phyloP scores from a whole-genome alignment of 768 basidiomycete species.

The Pleurotus sapidus region DNA sequence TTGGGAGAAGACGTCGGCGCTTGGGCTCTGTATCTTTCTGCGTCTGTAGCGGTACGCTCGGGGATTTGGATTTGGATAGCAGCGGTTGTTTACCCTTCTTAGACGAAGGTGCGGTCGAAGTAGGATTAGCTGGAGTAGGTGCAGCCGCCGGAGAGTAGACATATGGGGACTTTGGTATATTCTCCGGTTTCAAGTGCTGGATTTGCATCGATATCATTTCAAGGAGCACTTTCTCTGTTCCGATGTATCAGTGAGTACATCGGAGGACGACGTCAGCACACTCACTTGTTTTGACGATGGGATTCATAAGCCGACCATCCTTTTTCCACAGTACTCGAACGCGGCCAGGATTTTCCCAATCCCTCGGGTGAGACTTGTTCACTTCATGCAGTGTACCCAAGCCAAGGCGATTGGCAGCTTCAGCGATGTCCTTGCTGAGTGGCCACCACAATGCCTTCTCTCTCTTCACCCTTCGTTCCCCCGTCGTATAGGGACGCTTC shows the following conservation, averaged over 20 bases:
- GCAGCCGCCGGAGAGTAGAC: slow-evolving; percentile 27
- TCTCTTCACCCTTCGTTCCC: slow-evolving; percentile 78
- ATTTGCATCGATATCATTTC: slow-evolving; percentile 74
- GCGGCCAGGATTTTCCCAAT: slow-evolving; percentile 98
- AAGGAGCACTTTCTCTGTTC: slow-evolving; percentile 73
- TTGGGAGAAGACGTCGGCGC: slow-evolving; percentile 50
- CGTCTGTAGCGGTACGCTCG: slow-evolving; percentile 22
- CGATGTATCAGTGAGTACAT: background rate
- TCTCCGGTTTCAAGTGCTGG: slow-evolving; percentile 70
- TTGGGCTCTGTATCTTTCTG: slow-evolving; percentile 22
- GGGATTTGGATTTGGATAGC: slow-evolving; percentile 41
- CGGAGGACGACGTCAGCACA: background rate
- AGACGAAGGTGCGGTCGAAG: slow-evolving; percentile 27
- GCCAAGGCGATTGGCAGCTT: slow-evolving; percentile 74
- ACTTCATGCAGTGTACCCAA: slow-evolving; percentile 86
- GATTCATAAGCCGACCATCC: slow-evolving; percentile 64
- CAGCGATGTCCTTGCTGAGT: slow-evolving; percentile 87
- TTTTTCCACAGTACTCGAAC: slow-evolving; percentile 93
- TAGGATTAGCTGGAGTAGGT: slow-evolving; percentile 23
- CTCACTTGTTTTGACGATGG: slow-evolving; percentile 74
- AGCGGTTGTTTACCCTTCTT: slow-evolving; percentile 54
- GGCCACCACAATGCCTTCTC: slow-evolving; percentile 92
- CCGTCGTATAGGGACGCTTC: slow-evolving; percentile 82
- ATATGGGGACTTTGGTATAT: slow-evolving; percentile 64
- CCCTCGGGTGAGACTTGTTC: slow-evolving; percentile 86